Evolutionary conservation across 225 moss, liverwort and hornwort genomes (phyloP), one percentile per base, ranked within the genome.

Genomic region (Sphagnum tenellum): DNA sequence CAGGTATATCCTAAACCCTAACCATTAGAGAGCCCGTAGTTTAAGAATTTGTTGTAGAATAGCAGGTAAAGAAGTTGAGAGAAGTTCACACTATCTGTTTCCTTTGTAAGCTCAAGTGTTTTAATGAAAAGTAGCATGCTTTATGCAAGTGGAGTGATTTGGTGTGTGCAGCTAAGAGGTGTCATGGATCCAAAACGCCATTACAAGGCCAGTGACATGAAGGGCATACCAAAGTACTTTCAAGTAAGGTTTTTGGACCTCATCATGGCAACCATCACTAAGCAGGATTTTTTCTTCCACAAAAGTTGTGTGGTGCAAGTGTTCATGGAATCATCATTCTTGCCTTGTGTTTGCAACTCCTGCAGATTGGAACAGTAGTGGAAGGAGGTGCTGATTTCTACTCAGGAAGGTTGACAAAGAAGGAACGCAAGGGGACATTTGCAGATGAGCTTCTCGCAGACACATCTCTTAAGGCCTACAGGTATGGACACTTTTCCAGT

Each of bases 151-250:
- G n/a, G n/a, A 46, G 64, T 49, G 44, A 9, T 50, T 4, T 13
- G 29, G 51, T 67, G 10, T 63, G 56, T 76, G 76, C 81, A 87
- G 84, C 86, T 96, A 56, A 88, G 88, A 58, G 71, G 78, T 70
- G 92, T 85, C 47, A 64, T 90, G 47, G 92, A 96, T 69, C 96
- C 96, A 7, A 96, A 96, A 68, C 86, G 89, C 5, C 96, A 96
- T 62, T 96, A 92, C 76, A 96, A 96, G 77, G 84, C 86, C 9
- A 88, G 75, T n/a, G 92, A 92, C 68, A 87, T 88, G 0, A 92
- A 96, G 64, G 81, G 71, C 10, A 70, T 85, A 10, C 96, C 96
- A 0, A 88, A 90, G 73, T 85, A 77, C 64, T 96, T 96, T 65
- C 92, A 92, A 78, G 84, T 87, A 67, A 29, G 29, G 29, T 29